A percentile compares a stretch with the other conserved stretches of the same genome.
Evolutionary conservation across 2,329 filamentous ascomycete genomes (phyloP).

Genomic region (Colletotrichum tanaceti): DNA sequence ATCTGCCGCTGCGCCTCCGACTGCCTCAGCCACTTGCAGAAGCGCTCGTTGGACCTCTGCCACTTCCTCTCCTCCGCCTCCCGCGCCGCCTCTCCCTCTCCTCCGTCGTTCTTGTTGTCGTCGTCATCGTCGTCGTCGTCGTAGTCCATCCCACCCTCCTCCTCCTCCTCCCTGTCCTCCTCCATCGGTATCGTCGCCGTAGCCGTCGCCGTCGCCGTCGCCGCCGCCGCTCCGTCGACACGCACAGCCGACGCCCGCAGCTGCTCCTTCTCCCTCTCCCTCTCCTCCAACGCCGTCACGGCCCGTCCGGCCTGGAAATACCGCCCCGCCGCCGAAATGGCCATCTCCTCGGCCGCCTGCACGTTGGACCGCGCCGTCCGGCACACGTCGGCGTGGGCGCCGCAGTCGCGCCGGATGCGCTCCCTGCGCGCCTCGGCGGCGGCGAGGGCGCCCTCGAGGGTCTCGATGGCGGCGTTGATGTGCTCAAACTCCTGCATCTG

Average conservation of each 20-base stretch:
- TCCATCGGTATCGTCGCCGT: constrained; percentile 13
- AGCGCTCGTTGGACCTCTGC: constrained; percentile 34
- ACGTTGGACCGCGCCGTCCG: constrained; percentile 27
- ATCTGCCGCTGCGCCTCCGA: constrained; percentile 37
- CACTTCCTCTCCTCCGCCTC: constrained; percentile 18
- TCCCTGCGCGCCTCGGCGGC: constrained; percentile 33
- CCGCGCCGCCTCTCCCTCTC: neutral
- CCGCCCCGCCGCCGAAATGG: constrained; percentile 32
- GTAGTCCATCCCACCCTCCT: no score
- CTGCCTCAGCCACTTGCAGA: constrained; percentile 36
- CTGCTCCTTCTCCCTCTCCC: no score
- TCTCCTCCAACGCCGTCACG: constrained; percentile 25
- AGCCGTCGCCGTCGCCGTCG: no score
- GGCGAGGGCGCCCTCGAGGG: constrained; percentile 12
- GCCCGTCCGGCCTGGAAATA: constrained; percentile 31
- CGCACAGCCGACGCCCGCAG: neutral
- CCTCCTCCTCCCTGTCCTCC: neutral
- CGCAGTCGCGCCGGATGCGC: constrained; percentile 24
- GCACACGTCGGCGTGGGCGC: constrained; percentile 31
- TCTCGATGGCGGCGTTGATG: constrained; percentile 32
- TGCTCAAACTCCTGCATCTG: constrained; percentile 39
- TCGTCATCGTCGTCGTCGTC: neutral
- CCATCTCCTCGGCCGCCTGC: constrained; percentile 38
- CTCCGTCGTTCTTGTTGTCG: no score
- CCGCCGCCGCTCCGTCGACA: neutral